phyloP scores from a whole-genome alignment of 139 green algal genomes.

The Tetraselmis chui region DNA sequence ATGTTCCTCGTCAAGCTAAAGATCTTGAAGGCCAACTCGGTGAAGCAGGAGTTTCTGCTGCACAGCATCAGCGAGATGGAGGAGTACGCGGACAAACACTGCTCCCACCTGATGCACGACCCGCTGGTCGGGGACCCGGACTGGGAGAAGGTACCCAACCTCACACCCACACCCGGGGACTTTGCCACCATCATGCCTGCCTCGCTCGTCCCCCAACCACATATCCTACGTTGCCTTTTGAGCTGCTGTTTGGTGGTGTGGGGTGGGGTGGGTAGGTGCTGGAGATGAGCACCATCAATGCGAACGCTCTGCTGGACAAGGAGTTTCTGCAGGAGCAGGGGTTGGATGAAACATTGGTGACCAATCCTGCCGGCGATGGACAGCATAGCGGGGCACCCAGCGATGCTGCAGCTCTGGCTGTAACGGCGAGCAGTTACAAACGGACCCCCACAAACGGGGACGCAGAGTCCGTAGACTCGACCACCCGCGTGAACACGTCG shows the following conservation, averaged over 20 bases:
- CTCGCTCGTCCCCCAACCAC: too few species aligned
- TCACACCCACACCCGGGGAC: too few species aligned
- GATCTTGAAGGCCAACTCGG: constrained; percentile 20
- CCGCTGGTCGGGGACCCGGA: not conserved
- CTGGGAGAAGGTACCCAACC: not conserved
- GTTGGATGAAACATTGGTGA: not conserved
- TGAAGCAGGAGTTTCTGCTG: constrained; percentile 25
- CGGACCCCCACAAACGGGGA: too few species aligned
- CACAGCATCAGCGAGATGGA: constrained; percentile 18
- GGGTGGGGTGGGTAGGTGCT: not conserved
- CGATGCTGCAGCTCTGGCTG: too few species aligned
- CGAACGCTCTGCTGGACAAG: not conserved
- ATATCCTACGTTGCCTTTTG: too few species aligned
- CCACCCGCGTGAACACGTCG: too few species aligned
- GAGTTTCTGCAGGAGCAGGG: not conserved
- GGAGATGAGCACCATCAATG: not conserved
- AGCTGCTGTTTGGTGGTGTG: too few species aligned
- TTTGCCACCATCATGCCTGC: too few species aligned
- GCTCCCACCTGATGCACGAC: not conserved
- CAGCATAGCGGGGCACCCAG: too few species aligned
- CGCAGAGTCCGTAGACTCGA: too few species aligned
- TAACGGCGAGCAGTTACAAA: too few species aligned
- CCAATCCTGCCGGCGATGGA: not conserved
- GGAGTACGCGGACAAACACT: not conserved
- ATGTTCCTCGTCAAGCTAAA: constrained; percentile 19